Evolutionary conservation across 2,329 filamentous ascomycete species (phyloP).

Genomic region (Exophiala spinifera): DNA sequence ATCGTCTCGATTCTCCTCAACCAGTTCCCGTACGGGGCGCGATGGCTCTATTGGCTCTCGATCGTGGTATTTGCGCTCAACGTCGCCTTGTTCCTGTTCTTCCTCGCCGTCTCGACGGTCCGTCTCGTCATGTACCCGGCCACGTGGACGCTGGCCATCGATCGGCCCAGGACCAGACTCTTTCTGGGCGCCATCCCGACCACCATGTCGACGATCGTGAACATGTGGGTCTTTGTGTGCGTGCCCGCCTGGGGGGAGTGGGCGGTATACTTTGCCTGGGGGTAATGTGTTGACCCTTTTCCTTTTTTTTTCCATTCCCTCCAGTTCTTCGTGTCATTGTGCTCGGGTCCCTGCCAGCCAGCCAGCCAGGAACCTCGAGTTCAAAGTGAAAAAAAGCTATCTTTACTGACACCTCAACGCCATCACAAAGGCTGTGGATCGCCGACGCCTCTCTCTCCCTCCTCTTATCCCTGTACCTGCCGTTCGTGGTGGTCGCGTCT

Average conservation of each 20-base stretch:
- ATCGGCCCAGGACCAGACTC: slow-evolving; percentile 62
- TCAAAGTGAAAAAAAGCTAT: too few relatives aligned
- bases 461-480: slow-evolving; percentile 50
- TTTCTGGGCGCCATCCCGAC: slow-evolving; percentile 67
- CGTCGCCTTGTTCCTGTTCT: slow-evolving; percentile 50
- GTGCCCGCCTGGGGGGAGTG: slow-evolving; percentile 57
- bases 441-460: slow-evolving; percentile 53
- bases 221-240: slow-evolving; percentile 62
- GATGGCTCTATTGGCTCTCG: slow-evolving; percentile 58
- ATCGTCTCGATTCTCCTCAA: slow-evolving; percentile 62
- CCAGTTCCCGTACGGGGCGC: slow-evolving; percentile 58
- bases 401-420: too few relatives aligned
- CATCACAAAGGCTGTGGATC: slow-evolving; percentile 48
- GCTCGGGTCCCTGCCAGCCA: not conserved
- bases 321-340: not conserved
- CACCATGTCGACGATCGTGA: slow-evolving; percentile 63
- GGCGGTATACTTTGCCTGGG: slow-evolving; percentile 55
- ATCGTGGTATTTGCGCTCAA: slow-evolving; percentile 62
- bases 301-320: too few relatives aligned
- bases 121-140: slow-evolving; percentile 52
- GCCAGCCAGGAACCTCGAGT: too few relatives aligned
- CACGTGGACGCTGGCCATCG: slow-evolving; percentile 60
- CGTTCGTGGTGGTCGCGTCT: slow-evolving; percentile 38
- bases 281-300: slow-evolving; percentile 6
- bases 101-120: slow-evolving; percentile 29